Base-by-base conservation (phyloP, 1,284 basidiomycete genomes). In the Moniliella sp. region DNA sequence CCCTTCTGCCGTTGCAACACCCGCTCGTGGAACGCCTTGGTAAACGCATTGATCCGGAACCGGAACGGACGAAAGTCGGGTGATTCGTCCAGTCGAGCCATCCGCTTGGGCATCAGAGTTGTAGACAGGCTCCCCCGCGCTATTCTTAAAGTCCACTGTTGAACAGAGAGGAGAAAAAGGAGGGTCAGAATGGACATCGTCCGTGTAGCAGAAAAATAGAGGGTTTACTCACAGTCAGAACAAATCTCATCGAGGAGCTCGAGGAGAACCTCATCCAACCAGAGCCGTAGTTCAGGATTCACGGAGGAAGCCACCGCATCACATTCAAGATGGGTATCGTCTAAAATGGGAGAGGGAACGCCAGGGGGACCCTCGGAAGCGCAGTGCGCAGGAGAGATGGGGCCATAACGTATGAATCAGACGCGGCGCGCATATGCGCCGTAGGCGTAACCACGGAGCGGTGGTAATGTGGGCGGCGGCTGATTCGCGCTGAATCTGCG, bases 21-120 rank as follows among this genome's bases (percentile, higher is more conserved):
- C n/a, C n/a, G n/a, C 59, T 93, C 83, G 48, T 88, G 69, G 59
- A 97, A 97, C 0, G 79, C 80, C 50, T 86, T 83, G 10, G 88
- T 94, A 64, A 99, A 99, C 0, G 91, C 88, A 59, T 88, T 82
- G 49, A 99, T 97, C 34, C 91, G 75, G 66, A 97, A 97, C 63
- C 94, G 94, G 75, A 99, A 97, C 12, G 91, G 88, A 16, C 88
- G 73, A 64, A 88, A 99, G 63, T 94, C 88, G 28, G 76, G 75
- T 28, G 80, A 84, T 65, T 94, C 86, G 28, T 56, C 48, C 15
- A 54, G 33, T 9, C 50, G 37, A 0, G 43, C 43, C 52, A 58
- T 49, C 39, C 49, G 48, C 39, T 64, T 64, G 1, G 86, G 79
- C 88, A 97, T 97, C 46, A 97, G 69, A 25, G 84, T 99, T 91